These are phyloP conservation scores for Bipolaris sorokiniana DNA, from an alignment of 2,329 filamentous ascomycete species.

Conservation along the genomic window DNA sequence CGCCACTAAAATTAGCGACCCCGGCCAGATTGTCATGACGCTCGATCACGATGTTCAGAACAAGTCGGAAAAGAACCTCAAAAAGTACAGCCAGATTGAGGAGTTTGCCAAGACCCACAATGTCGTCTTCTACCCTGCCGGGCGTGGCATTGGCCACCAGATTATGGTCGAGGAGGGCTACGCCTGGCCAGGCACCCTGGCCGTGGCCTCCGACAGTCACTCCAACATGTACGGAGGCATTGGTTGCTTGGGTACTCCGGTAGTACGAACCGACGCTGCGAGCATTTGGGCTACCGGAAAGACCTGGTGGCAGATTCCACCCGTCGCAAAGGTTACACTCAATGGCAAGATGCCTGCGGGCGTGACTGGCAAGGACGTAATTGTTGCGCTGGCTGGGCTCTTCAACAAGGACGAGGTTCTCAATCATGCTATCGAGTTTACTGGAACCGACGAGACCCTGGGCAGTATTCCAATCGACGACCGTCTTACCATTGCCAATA, in stretches of 20 bases:
- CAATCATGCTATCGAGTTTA: conserved; percentile 90
- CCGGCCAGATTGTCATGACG: conserved; percentile 78
- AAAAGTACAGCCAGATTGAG: conserved; percentile 83
- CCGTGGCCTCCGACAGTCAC: conserved; percentile 80
- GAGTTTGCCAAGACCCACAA: conserved; percentile 80
- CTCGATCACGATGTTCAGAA: conserved; percentile 92
- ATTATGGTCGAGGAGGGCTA: conserved; percentile 87
- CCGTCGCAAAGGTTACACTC: conserved; percentile 79
- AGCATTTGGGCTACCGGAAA: conserved; percentile 81
- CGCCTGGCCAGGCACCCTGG: conserved; percentile 84
- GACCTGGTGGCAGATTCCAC: conserved; percentile 91
- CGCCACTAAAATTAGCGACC: conserved; percentile 73
- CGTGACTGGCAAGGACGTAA: conserved; percentile 92
- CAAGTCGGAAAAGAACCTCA: conserved; percentile 75
- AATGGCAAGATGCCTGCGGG: conserved; percentile 76
- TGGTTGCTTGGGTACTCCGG: conserved; percentile 75
- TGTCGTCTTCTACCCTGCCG: conserved; percentile 77
- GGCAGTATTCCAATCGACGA: conserved; percentile 73
- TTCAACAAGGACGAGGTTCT: conserved; percentile 89
- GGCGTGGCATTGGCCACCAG: conserved; percentile 86
- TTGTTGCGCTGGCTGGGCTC: conserved; percentile 83
- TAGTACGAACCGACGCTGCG: conserved; percentile 88
- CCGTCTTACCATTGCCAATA: conserved; percentile 77
- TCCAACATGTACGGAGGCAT: conserved; percentile 85
- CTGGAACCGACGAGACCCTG: conserved; percentile 79